Conservation (phyloP, 306 rosid species). For the Ziziphus jujuba region DNA sequence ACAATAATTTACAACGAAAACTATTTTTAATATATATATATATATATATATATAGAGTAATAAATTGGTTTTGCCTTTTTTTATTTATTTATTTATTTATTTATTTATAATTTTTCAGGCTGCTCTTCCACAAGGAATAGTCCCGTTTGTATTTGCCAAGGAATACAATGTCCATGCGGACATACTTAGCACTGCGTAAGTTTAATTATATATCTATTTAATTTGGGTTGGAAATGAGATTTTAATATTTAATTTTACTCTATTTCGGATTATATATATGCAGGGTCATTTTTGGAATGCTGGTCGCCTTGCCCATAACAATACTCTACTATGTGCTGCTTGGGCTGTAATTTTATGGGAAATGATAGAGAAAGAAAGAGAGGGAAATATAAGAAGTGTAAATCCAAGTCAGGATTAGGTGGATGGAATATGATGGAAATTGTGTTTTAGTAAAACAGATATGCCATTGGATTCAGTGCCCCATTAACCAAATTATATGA, state of each 20-base stretch:
- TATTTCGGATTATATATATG: slow-evolving; percentile 12
- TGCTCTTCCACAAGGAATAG: slow-evolving; percentile 94
- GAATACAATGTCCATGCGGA: slow-evolving; percentile 89
- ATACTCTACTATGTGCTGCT: slow-evolving; percentile 77
- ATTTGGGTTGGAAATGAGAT: neutral
- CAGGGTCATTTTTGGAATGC: slow-evolving; percentile 92
- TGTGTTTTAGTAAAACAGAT: slow-evolving; percentile 14
- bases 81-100: too few relatives aligned
- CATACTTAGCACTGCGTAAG: slow-evolving; percentile 94
- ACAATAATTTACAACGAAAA: neutral
- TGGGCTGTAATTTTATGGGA: slow-evolving; percentile 47
- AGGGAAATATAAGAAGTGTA: slow-evolving; percentile 10
- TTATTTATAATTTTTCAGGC: slow-evolving; percentile 57
- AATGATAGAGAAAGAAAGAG: slow-evolving; percentile 17
- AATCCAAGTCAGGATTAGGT: slow-evolving; percentile 42
- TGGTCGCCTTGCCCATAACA: slow-evolving; percentile 79
- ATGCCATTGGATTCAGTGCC: slow-evolving; percentile 48
- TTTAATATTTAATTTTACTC: neutral
- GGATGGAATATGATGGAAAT: slow-evolving; percentile 15
- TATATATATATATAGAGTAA: too few relatives aligned
- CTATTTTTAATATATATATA: neutral
- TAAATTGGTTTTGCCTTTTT: neutral
- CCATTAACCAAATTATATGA: slow-evolving; percentile 27
- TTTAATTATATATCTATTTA: neutral
- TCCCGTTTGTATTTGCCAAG: slow-evolving; percentile 89